phyloP scores from a whole-genome alignment of 148 eudicot species.

The Persicaria tinctoria region DNA sequence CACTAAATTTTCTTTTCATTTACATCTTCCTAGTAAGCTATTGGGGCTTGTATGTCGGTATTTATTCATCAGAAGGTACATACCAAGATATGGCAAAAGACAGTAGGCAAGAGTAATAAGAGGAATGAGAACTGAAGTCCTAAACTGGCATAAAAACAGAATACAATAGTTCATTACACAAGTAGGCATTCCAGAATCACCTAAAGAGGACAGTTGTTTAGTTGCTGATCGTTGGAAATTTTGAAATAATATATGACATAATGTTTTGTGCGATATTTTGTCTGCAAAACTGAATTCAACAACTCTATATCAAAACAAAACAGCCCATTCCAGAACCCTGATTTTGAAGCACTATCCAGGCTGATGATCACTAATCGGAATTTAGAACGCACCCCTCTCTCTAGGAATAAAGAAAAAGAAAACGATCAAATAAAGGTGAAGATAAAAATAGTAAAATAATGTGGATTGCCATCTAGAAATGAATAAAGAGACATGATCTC shows the following conservation, averaged over 20 bases:
- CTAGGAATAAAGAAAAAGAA: constrained; percentile 2
- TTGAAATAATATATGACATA: neutral
- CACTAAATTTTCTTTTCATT: neutral
- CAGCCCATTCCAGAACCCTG: constrained; percentile 9
- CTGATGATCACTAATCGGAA: constrained; percentile 8
- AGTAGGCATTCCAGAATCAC: neutral
- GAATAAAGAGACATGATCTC: constrained; percentile 55
- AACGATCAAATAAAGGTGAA: neutral
- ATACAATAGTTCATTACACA: neutral
- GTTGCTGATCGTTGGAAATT: neutral
- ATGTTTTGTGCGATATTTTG: neutral
- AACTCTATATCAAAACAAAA: constrained; percentile 7
- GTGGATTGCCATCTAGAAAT: constrained; percentile 8
- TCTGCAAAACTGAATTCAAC: neutral
- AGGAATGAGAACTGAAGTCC: neutral
- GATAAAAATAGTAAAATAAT: constrained; percentile 9
- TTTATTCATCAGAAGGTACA: neutral
- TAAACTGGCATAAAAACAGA: neutral
- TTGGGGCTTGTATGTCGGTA: neutral
- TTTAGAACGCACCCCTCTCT: neutral
- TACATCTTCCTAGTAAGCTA: neutral
- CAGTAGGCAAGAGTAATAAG: neutral
- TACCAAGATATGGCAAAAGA: neutral
- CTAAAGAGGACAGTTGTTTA: neutral
- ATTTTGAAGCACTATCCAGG: neutral